Evolutionary conservation across 1,284 basidiomycete genomes (phyloP).

Genomic region (Cutaneotrichosporon dermatis): DNA sequence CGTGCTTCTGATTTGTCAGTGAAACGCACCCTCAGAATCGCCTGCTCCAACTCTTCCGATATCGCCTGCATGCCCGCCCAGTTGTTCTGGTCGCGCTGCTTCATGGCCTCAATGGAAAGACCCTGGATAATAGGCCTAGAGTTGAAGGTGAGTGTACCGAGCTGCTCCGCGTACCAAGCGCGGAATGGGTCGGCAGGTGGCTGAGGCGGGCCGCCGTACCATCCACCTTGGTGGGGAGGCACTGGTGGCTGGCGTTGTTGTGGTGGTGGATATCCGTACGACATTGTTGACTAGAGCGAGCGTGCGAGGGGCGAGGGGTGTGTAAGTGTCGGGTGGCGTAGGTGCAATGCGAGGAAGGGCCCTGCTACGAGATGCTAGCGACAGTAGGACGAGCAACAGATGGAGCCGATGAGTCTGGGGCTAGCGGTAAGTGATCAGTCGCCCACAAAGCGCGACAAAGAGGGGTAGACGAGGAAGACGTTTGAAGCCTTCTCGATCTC

Average conservation of each 20-base stretch:
- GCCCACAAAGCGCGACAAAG: slow-evolving; percentile 1
- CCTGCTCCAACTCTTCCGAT: slow-evolving; percentile 78
- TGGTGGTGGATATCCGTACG: slow-evolving; percentile 6
- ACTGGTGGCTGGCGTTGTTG: not conserved
- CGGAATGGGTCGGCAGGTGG: slow-evolving; percentile 39
- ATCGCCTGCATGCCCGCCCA: slow-evolving; percentile 72
- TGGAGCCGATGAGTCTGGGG: slow-evolving; percentile 6
- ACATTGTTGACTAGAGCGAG: not conserved
- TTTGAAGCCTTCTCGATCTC: not conserved
- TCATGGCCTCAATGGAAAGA: slow-evolving; percentile 89
- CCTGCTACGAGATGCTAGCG: not conserved
- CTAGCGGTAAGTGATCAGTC: slow-evolving; percentile 14
- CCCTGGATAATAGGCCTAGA: slow-evolving; percentile 93
- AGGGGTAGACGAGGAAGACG: not conserved
- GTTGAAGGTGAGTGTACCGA: slow-evolving; percentile 85
- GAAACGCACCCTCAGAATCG: slow-evolving; percentile 61
- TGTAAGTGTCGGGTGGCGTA: no score
- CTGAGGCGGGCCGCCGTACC: slow-evolving; percentile 4
- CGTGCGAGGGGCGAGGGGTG: no score
- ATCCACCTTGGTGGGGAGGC: not conserved
- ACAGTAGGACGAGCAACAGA: not conserved
- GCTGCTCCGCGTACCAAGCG: slow-evolving; percentile 65
- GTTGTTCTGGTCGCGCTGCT: slow-evolving; percentile 56
- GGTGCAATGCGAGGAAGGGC: not conserved
- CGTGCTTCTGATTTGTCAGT: not conserved